Base-by-base conservation (phyloP, 305 asterid genomes). In the Solanum hybrid region DNA sequence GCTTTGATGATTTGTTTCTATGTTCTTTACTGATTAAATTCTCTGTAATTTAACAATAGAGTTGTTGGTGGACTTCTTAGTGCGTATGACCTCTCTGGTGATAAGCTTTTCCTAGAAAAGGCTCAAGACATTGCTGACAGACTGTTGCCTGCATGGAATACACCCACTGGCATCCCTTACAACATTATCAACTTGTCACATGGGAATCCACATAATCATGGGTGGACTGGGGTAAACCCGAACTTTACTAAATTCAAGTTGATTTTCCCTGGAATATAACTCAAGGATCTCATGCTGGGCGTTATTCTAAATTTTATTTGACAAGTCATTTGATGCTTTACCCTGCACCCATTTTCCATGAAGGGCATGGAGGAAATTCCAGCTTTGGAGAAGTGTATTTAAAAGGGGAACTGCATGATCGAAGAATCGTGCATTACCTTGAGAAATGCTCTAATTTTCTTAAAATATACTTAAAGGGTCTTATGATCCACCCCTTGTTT, bases 21-120 rank as follows among this genome's bases (percentile, higher is more conserved):
- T 75, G 64, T 77, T 42, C 40, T 56, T 56, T 34, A 40, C 66
- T 90, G 81, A 90, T 88, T 85, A 51, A 89, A 82, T 32, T 91
- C 36, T 91, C n/a, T 82, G 73, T 29, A 29, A 82, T 92, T 93
- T 92, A 89, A 91, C 86, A 88, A 92, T 97, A 97, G 98, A 91
- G 98, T 97, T 92, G 99, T 96, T 86, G 99, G 99, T 91, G 99
- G 99, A 91, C 98, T 96, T 93, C 95, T 97, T 91, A 97, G 99
- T 89, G 89, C 98, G 31, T 97, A 95, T 89, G 99, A 97, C 94
- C 97, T 97, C 88, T 94, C 98, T 78, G 99, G 99, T 60, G 99
- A 97, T 90, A 94, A 92, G 72, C 76, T 97, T 89, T 97, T 97
- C 94, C 98, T 97, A 85, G 98, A 95, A 86, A 96, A 97, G 95